Conservation (phyloP, 345 rosid species). For the Ailanthus altissimus region DNA sequence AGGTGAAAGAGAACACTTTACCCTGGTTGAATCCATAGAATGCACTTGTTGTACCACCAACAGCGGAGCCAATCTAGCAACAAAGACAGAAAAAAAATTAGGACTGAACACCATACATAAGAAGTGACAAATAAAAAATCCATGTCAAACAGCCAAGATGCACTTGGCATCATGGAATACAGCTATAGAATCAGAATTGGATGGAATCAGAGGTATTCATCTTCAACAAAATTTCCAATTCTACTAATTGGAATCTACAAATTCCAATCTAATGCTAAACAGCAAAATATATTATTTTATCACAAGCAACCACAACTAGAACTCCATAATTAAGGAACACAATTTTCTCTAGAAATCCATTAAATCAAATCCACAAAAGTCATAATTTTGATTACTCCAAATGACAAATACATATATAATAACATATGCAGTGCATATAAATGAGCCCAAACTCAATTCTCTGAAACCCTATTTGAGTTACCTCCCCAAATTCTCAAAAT, state of each 20-base stretch:
- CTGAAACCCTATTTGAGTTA: not conserved
- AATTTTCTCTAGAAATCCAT: not conserved
- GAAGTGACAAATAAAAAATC: not conserved
- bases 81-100: not conserved
- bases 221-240: not conserved
- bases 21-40: slow-evolving; percentile 80
- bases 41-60: slow-evolving; percentile 78
- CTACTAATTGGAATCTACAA: not conserved
- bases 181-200: not conserved
- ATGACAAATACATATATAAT: not conserved
- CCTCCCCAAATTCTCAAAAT: not conserved
- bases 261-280: not conserved
- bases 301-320: not conserved
- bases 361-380: not conserved
- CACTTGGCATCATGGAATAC: not conserved
- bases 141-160: not conserved
- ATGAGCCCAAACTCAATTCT: slow-evolving; percentile 1
- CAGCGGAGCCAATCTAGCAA: slow-evolving; percentile 85
- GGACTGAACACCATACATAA: not conserved
- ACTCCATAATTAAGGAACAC: not conserved
- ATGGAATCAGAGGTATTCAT: not conserved
- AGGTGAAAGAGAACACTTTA: slow-evolving; percentile 20
- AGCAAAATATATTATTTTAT: not conserved
- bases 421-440: not conserved
- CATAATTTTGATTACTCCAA: not conserved